Conservation (phyloP, 2,329 filamentous ascomycete species). For the Cryphonectria parasitica region DNA sequence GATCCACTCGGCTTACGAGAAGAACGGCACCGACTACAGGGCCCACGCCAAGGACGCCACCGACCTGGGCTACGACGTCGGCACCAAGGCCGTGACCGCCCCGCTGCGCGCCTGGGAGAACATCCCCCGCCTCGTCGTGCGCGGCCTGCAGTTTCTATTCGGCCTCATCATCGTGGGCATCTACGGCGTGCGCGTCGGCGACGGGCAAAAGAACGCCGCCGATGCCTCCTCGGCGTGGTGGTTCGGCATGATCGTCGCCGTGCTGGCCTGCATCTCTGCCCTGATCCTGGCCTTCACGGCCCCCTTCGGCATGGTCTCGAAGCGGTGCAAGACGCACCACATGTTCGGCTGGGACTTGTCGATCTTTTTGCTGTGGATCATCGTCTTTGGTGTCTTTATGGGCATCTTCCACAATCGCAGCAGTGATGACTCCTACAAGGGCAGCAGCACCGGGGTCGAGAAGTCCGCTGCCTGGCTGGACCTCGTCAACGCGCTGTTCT, state of each 20-base stretch:
- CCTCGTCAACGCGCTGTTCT: slow-evolving; percentile 68
- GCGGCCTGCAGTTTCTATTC: slow-evolving; percentile 71
- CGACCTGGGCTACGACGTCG: slow-evolving; percentile 29
- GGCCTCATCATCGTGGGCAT: slow-evolving; percentile 71
- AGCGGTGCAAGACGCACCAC: slow-evolving; percentile 46
- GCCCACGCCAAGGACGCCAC: slow-evolving; percentile 27
- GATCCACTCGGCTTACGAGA: slow-evolving; percentile 20
- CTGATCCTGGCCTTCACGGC: slow-evolving; percentile 46
- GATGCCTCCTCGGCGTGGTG: slow-evolving; percentile 57
- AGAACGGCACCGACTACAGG: slow-evolving; percentile 26
- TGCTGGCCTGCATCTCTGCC: slow-evolving; percentile 56
- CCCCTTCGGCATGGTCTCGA: slow-evolving; percentile 40
- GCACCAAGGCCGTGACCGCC: slow-evolving; percentile 49
- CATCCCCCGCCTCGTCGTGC: slow-evolving; percentile 56
- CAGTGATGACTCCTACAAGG: slow-evolving; percentile 55
- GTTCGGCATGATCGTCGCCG: slow-evolving; percentile 64
- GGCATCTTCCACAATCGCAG: slow-evolving; percentile 68
- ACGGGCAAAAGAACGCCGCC: slow-evolving; percentile 40
- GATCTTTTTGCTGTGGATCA: slow-evolving; percentile 60
- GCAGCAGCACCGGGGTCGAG: slow-evolving; percentile 56
- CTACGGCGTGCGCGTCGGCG: slow-evolving; percentile 64
- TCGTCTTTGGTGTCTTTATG: slow-evolving; percentile 73
- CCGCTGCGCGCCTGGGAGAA: slow-evolving; percentile 51
- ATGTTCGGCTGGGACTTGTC: slow-evolving; percentile 50
- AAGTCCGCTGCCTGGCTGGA: slow-evolving; percentile 75